Base-by-base conservation (phyloP, 768 basidiomycete species). In the Leucocoprinus sp. region DNA sequence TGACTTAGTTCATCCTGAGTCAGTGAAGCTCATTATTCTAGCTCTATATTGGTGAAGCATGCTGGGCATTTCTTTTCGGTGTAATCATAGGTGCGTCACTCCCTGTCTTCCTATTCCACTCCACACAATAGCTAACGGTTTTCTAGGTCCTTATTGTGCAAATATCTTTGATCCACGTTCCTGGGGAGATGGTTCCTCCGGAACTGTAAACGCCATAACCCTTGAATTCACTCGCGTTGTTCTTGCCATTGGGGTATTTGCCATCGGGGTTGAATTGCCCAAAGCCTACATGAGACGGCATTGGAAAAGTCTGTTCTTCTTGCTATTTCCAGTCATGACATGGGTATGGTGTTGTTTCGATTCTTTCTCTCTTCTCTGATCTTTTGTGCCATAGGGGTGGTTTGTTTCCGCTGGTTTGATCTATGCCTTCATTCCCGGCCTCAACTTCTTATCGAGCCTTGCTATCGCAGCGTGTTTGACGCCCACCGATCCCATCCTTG, bases 261-360 rank as follows among this genome's bases (percentile, higher is more conserved):
- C 95, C 6, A 90, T 99, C 43, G 96, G 96, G 12, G 96, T 98
- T 18, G 96, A 99, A 60, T 70, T 98, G 59, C 96, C 96, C 18
- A 92, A 93, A 66, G 88, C 88, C 3, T 99, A 98, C 64, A 87
- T 98, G 76, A 69, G 72, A 17, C 75, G 79, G n/a, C 96, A 98
- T 57, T 96, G 93, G 92, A 82, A 75, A 57, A 91, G 89, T 53
- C 57, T 99, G 3, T 73, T 85, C 42, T 91, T 90, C 62, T 69
- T 99, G 2, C 71, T 98, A 17, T 75, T 75, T 18, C 86, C 87
- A 6, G 76, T 86, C 22, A 89, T 90, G 86, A 75, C 84, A 52
- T 89, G 82, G 82, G 87, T 88, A 51, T 37, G 24, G 26, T 33
- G 26, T 43, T 8, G 23, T 53, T 54, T 15, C 51, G 9, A 36